Base-by-base conservation (phyloP, 2,329 filamentous ascomycete species). In the Botrytis fragariae region DNA sequence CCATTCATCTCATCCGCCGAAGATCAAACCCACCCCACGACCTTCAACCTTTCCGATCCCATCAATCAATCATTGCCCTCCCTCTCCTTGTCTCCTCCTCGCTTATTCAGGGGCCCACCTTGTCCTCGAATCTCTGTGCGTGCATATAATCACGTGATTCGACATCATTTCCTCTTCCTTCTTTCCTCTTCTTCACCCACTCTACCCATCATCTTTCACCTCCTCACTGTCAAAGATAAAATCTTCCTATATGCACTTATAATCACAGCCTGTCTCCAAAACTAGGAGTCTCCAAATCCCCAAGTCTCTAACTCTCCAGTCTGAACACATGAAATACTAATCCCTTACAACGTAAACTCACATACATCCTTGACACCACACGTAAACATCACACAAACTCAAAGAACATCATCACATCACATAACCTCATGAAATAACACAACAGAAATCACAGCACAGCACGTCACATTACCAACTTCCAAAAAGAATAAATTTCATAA, bases 341-440 rank as follows among this genome's bases (percentile, higher is more conserved):
- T 51, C 10, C 2, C 48, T 3, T 3, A 6, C 14, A 7, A 29
- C 1, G 3, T 8, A n/a, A 54, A 16, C n/a, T 29, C 25, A 29
- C 12, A 54, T 16, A 54, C 7, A 51, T 51, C 48, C 6, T 5
- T 6, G 6, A 18, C 6, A 29, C 1, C 14, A 29, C 51, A 29
- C 14, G 8, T 0, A 29, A 29, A 16, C 10, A 16, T n/a, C 6
- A 39, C 7, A 4, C 1, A 39, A 12, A 18, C 0, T 12, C 18
- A 18, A 29, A 29, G 18, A 44, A 44, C 2, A 32, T 16, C 39
- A 14, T 39, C 0, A 16, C 10, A 37, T 57, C 29, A n/a, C 4
- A 37, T 57, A 8, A 37, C 10, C 2, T 18, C 4, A 9, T n/a
- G 3, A 20, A 4, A 60, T 6, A 22, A 2, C 9, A 25, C 12